A percentile compares a stretch with the other conserved stretches of the same genome.
Evolutionary conservation across 805 yeast species (phyloP).

Genomic region (Yarrowia deformans): DNA sequence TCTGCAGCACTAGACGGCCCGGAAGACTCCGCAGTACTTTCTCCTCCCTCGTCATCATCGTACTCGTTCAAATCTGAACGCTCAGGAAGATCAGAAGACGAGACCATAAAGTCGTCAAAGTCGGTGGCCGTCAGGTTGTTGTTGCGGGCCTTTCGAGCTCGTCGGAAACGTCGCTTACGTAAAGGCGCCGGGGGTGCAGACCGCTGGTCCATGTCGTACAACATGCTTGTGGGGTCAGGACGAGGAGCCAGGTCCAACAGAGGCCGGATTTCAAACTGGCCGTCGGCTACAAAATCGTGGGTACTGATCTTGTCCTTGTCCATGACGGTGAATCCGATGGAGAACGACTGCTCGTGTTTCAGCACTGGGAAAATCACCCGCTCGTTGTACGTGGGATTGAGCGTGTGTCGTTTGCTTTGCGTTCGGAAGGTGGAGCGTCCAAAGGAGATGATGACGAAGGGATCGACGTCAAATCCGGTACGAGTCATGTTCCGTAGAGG

Average conservation of each 20-base stretch:
- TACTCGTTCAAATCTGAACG: constrained; percentile 24
- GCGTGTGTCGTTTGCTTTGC: constrained; percentile 79
- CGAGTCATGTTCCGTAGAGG: constrained; percentile 73
- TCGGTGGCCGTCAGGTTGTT: constrained; percentile 15
- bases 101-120: constrained; percentile 26
- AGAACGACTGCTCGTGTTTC: constrained; percentile 68
- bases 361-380: constrained; percentile 78
- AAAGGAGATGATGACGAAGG: constrained; percentile 89
- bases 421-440: constrained; percentile 89
- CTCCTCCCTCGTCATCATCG: constrained; percentile 10
- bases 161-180: constrained; percentile 22
- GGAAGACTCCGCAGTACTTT: background rate
- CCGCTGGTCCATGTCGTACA: constrained; percentile 41
- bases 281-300: constrained; percentile 81
- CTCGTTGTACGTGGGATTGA: constrained; percentile 84
- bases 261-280: constrained; percentile 62
- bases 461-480: constrained; percentile 93
- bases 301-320: constrained; percentile 85
- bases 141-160: background rate
- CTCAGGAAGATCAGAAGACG: constrained; percentile 24
- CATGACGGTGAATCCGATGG: constrained; percentile 72
- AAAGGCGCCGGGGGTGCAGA: constrained; percentile 8
- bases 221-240: constrained; percentile 51
- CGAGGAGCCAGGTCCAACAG: constrained; percentile 51
- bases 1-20: background rate